These are phyloP conservation scores for Kwoniella pini DNA, from an alignment of 768 basidiomycete species.

Conservation along the genomic window DNA sequence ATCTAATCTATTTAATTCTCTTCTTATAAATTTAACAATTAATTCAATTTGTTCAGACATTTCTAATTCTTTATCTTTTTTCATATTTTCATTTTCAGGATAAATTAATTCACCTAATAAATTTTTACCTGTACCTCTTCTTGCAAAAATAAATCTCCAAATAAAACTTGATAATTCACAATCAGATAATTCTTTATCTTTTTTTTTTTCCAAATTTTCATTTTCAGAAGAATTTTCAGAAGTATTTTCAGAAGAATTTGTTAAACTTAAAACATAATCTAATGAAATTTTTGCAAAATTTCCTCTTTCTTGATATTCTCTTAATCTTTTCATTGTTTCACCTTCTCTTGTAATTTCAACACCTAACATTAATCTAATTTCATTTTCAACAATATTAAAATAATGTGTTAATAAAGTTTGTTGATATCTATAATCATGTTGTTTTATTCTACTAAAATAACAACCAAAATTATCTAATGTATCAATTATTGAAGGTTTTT, in stretches of 20 bases:
- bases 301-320: slow-evolving; percentile 18
- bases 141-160: slow-evolving; percentile 89
- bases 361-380: slow-evolving; percentile 76
- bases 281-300: slow-evolving; percentile 60
- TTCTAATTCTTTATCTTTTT: slow-evolving; percentile 57
- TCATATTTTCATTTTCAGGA: slow-evolving; percentile 19
- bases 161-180: slow-evolving; percentile 79
- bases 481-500: slow-evolving; percentile 2
- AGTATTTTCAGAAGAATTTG: too few species aligned
- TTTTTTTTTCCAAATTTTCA: slow-evolving; percentile 64
- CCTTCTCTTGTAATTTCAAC: slow-evolving; percentile 64
- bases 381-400: slow-evolving; percentile 89
- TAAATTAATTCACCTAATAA: slow-evolving; percentile 25
- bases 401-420: slow-evolving; percentile 78
- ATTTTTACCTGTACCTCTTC: slow-evolving; percentile 58
- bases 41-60: slow-evolving; percentile 75
- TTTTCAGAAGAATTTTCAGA: too few species aligned
- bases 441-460: slow-evolving; percentile 5
- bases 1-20: slow-evolving; percentile 73
- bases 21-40: slow-evolving; percentile 68
- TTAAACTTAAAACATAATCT: slow-evolving; percentile 68
- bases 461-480: slow-evolving; percentile 9
- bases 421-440: slow-evolving; percentile 22
- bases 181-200: slow-evolving; percentile 72
- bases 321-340: slow-evolving; percentile 16